Percentiles rank a stretch among this genome's conserved stretches.
Conservation (phyloP, 352 stramenopile genomes). For the Thraustotheca clavata region DNA sequence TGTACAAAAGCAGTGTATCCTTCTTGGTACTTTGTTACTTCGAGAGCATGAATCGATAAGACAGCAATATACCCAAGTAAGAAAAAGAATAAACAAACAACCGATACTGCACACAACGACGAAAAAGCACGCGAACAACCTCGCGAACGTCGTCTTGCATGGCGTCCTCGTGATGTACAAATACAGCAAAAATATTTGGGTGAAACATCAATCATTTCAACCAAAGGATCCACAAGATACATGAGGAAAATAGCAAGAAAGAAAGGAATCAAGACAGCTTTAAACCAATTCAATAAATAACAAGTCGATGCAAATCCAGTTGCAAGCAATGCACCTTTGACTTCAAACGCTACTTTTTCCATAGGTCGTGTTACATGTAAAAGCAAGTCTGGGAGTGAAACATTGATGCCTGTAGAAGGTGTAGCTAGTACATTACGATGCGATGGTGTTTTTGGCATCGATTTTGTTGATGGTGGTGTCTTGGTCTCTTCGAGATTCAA, state of each 20-base stretch:
- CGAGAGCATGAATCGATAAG: conserved; percentile 72
- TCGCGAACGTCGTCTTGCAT: conserved; percentile 60
- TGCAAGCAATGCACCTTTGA: conserved; percentile 72
- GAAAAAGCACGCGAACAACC: conserved; percentile 77
- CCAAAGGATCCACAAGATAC: conserved; percentile 76
- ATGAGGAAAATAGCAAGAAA: conserved; percentile 86
- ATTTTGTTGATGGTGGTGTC: background rate
- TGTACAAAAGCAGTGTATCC: conserved; percentile 70
- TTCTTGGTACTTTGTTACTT: conserved; percentile 72
- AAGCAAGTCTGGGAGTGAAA: conserved; percentile 51
- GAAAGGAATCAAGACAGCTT: conserved; percentile 77
- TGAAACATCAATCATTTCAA: conserved; percentile 84
- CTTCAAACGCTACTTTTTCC: conserved; percentile 62
- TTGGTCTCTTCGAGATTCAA: background rate
- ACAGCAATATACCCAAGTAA: conserved; percentile 83
- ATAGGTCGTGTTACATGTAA: conserved; percentile 51
- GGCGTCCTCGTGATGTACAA: conserved; percentile 64
- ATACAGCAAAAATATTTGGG: conserved; percentile 81
- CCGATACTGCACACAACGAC: conserved; percentile 69
- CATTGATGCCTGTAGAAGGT: no score
- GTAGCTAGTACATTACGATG: conserved; percentile 30
- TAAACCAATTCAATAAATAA: conserved; percentile 81
- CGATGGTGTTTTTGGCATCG: background rate
- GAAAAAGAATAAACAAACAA: conserved; percentile 82
- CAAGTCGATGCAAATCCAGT: conserved; percentile 66